A percentile compares a stretch with the other conserved stretches of the same genome.
Evolutionary conservation across 768 basidiomycete genomes (phyloP).

Genomic region (Suillus variegatus): DNA sequence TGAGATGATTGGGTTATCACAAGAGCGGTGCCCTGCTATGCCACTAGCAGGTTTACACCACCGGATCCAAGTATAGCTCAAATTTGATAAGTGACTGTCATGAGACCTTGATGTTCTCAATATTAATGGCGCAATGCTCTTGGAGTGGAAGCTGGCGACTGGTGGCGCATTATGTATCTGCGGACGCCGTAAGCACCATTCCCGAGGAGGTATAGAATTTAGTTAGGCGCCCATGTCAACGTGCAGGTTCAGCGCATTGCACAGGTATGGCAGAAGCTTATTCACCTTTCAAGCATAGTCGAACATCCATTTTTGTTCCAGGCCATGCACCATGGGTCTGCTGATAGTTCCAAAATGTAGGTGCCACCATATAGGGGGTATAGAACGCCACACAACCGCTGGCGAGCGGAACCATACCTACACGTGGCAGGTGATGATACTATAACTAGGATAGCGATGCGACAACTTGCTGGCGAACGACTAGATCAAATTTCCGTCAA

Average conservation of each 20-base stretch:
- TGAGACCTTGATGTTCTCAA: neutral
- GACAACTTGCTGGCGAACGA: neutral
- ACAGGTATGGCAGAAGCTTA: neutral
- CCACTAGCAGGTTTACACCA: neutral
- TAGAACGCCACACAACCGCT: neutral
- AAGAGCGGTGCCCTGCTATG: neutral
- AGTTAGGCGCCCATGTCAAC: neutral
- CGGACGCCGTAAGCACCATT: constrained; percentile 1
- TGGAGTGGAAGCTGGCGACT: neutral
- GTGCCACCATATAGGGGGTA: neutral
- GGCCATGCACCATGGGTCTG: neutral
- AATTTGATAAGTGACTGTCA: neutral
- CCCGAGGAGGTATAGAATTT: neutral
- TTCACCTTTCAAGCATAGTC: neutral
- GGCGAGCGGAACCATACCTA: neutral
- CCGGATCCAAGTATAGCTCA: neutral
- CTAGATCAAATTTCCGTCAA: neutral
- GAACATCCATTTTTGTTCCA: neutral
- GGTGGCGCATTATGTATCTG: neutral
- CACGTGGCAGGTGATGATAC: neutral
- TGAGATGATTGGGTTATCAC: neutral
- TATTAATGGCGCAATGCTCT: neutral
- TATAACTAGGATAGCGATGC: neutral
- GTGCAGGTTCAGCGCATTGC: neutral
- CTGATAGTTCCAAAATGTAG: neutral